phyloP scores from a whole-genome alignment of 2,329 filamentous ascomycete genomes.

The Emergomyces orientalis region DNA sequence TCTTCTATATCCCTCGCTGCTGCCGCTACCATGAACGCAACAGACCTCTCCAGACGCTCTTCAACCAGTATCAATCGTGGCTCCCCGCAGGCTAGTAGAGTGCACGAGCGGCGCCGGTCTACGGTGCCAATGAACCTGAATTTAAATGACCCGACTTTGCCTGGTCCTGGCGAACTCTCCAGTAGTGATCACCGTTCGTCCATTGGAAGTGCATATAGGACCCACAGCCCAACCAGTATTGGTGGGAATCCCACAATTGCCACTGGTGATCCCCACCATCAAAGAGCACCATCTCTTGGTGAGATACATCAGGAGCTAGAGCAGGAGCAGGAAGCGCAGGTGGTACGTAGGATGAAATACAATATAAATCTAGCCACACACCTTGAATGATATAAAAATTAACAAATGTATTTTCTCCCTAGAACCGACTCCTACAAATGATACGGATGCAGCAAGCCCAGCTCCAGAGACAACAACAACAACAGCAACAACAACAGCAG shows the following conservation, averaged over 20 bases:
- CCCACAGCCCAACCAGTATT: slow-evolving; percentile 36
- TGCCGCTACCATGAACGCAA: slow-evolving; percentile 67
- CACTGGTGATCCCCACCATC: slow-evolving; percentile 40
- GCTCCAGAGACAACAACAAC: slow-evolving; percentile 30
- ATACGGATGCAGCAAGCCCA: slow-evolving; percentile 41
- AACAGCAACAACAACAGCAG: slow-evolving; percentile 29
- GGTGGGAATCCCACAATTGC: slow-evolving; percentile 35
- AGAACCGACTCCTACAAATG: slow-evolving; percentile 44
- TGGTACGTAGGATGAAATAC: slow-evolving; percentile 27
- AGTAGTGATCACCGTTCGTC: slow-evolving; percentile 31
- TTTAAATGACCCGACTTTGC: slow-evolving; percentile 31
- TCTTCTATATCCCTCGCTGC: slow-evolving; percentile 64
- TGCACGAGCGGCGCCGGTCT: slow-evolving; percentile 36
- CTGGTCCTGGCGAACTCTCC: slow-evolving; percentile 30
- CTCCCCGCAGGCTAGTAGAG: slow-evolving; percentile 21
- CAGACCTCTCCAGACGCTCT: slow-evolving; percentile 49
- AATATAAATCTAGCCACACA: background rate
- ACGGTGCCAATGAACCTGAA: slow-evolving; percentile 32
- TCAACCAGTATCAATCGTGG: slow-evolving; percentile 27
- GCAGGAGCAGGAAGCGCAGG: slow-evolving; percentile 44
- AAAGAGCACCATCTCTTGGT: slow-evolving; percentile 40
- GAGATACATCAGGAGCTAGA: slow-evolving; percentile 44
- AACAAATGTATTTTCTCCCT: slow-evolving; percentile 9
- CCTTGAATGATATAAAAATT: background rate
- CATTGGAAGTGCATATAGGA: slow-evolving; percentile 31